Conservation (phyloP, 1,139 yeast species). For the Suhomyces guaymorum region DNA sequence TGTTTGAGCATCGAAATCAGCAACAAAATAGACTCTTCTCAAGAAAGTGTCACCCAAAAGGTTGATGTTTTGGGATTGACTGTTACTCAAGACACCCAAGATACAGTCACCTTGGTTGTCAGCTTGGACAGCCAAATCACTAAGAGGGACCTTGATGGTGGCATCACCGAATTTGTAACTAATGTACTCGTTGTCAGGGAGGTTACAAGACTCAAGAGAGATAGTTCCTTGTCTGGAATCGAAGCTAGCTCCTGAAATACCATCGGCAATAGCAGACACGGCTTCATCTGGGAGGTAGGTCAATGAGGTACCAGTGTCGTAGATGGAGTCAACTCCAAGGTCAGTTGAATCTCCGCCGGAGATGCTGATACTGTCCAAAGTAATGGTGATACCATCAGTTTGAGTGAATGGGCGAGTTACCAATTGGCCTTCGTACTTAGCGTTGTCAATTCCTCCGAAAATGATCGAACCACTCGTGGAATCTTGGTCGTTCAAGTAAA, state of each 20-base stretch:
- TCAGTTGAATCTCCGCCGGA: constrained; percentile 5
- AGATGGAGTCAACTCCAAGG: not conserved
- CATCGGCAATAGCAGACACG: not conserved
- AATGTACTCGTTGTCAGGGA: not conserved
- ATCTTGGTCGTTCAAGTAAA: constrained; percentile 47
- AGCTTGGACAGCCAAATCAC: constrained; percentile 7
- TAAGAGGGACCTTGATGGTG: constrained; percentile 13
- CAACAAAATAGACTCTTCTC: constrained; percentile 30
- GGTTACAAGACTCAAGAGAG: not conserved
- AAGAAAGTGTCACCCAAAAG: constrained; percentile 31
- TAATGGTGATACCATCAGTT: constrained; percentile 9
- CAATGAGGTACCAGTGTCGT: constrained; percentile 67
- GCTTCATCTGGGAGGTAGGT: constrained; percentile 40
- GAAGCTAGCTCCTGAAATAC: not conserved
- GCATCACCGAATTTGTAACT: constrained; percentile 39
- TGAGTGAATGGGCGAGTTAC: constrained; percentile 10
- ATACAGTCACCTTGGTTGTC: not conserved
- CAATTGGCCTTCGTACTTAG: constrained; percentile 39
- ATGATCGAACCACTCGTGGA: constrained; percentile 48
- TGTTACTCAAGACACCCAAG: constrained; percentile 16
- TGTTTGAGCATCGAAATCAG: constrained; percentile 27
- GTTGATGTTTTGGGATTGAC: not conserved
- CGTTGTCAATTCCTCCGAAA: constrained; percentile 60
- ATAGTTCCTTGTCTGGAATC: not conserved
- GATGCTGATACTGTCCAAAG: constrained; percentile 10